Evolutionary conservation across 345 rosid species (phyloP).

Genomic region (Tarenaya hassleriana): DNA sequence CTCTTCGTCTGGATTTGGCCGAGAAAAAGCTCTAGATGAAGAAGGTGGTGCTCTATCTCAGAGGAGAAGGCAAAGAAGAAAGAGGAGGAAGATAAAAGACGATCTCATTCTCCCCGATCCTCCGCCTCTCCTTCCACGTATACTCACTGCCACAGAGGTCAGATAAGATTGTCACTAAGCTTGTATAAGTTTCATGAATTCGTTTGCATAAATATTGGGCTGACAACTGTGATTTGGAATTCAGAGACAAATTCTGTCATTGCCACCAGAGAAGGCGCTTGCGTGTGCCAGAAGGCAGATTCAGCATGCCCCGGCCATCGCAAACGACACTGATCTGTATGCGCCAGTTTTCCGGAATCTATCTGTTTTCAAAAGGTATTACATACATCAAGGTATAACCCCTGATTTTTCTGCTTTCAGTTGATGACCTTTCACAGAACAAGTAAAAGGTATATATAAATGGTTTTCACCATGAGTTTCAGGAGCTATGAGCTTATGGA

Average conservation of each 20-base stretch:
- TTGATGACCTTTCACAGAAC: too few relatives aligned
- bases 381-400: background rate
- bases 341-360: slow-evolving; percentile 57
- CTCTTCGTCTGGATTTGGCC: slow-evolving; percentile 24
- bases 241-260: slow-evolving; percentile 52
- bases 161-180: slow-evolving; percentile 1
- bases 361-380: slow-evolving; percentile 66
- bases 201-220: too few relatives aligned
- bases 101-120: slow-evolving; percentile 24
- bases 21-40: slow-evolving; percentile 17
- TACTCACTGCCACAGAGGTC: slow-evolving; percentile 47
- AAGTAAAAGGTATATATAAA: background rate
- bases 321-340: slow-evolving; percentile 45
- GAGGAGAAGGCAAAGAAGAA: slow-evolving; percentile 24
- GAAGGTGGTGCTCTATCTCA: slow-evolving; percentile 3
- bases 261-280: slow-evolving; percentile 58
- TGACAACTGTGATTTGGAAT: slow-evolving; percentile 11
- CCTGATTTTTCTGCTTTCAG: too few relatives aligned
- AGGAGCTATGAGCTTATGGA: slow-evolving; percentile 96
- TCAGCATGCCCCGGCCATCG: slow-evolving; percentile 36
- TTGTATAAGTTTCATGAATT: slow-evolving; percentile 5
- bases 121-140: slow-evolving; percentile 34
- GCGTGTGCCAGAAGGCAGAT: slow-evolving; percentile 63
- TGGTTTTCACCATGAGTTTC: background rate
- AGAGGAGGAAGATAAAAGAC: slow-evolving; percentile 25